These are phyloP conservation scores for Fusarium transvaalense DNA, from an alignment of 2,329 filamentous ascomycete species.

Conservation along the genomic window DNA sequence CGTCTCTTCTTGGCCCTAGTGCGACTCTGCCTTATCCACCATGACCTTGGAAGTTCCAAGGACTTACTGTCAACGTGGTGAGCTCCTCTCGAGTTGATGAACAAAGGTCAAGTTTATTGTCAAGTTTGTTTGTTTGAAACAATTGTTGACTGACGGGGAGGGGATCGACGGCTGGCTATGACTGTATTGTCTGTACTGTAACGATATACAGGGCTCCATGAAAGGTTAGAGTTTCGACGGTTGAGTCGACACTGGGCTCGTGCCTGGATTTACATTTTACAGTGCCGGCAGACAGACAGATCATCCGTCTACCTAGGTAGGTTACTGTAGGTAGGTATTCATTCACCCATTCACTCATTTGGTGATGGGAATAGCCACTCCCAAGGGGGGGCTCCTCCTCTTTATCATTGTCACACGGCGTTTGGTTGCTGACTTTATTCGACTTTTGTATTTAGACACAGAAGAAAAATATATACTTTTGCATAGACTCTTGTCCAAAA, in stretches of 20 bases:
- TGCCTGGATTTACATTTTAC: conserved; percentile 34
- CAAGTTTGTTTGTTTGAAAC: conserved; percentile 26
- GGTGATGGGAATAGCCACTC: conserved; percentile 19
- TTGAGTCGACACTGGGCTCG: conserved; percentile 29
- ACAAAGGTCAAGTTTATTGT: background rate
- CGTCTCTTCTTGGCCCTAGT: conserved; percentile 37
- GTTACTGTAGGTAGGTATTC: too few relatives aligned
- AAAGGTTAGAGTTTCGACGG: conserved; percentile 25
- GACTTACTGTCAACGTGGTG: conserved; percentile 32
- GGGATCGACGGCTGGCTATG: conserved; percentile 8
- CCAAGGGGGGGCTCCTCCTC: conserved; percentile 1
- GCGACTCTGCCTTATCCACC: conserved; percentile 39
- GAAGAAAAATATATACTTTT: too few relatives aligned
- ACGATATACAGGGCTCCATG: background rate
- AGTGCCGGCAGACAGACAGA: conserved; percentile 12
- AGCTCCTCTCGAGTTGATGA: conserved; percentile 20
- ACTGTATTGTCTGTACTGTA: background rate
- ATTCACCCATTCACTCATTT: background rate
- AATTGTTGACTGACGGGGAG: conserved; percentile 10
- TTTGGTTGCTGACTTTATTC: background rate
- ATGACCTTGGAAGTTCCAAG: conserved; percentile 30
- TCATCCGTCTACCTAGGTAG: conserved; percentile 15
- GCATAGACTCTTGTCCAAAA: background rate
- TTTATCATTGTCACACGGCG: conserved; percentile 8
- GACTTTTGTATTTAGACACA: too few relatives aligned